A percentile compares a stretch with the other conserved stretches of the same genome.
Evolutionary conservation across 2,329 filamentous ascomycete genomes (phyloP).

Genomic region (Talaromyces amestolkiae): DNA sequence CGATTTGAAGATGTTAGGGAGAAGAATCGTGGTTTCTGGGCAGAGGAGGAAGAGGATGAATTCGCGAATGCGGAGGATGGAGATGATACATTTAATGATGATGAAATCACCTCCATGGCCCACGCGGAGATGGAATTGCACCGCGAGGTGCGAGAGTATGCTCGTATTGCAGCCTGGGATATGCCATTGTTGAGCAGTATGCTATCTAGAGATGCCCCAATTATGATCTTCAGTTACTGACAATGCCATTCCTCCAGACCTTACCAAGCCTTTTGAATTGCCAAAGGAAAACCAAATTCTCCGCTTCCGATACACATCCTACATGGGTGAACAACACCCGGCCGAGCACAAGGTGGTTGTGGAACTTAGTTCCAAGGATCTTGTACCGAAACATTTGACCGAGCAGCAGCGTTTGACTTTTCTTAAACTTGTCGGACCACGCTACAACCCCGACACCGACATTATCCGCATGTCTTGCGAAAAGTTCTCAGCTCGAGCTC

Average conservation of each 20-base stretch:
- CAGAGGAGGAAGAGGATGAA: slow-evolving; percentile 46
- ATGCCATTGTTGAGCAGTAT: slow-evolving; percentile 86
- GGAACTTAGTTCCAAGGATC: slow-evolving; percentile 74
- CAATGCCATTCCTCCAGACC: slow-evolving; percentile 54
- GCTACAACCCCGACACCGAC: slow-evolving; percentile 82
- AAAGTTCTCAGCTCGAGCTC: slow-evolving; percentile 79
- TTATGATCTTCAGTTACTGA: slow-evolving; percentile 8
- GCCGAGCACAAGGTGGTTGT: slow-evolving; percentile 92
- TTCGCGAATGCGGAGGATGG: slow-evolving; percentile 49
- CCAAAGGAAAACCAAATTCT: slow-evolving; percentile 63
- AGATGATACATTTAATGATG: slow-evolving; percentile 62
- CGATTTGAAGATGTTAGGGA: slow-evolving; percentile 30
- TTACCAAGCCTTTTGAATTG: slow-evolving; percentile 80
- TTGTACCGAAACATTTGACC: slow-evolving; percentile 60
- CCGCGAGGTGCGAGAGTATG: slow-evolving; percentile 83
- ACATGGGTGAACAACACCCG: slow-evolving; percentile 91
- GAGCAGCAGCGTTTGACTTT: slow-evolving; percentile 72
- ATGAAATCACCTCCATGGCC: slow-evolving; percentile 78
- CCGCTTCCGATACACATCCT: slow-evolving; percentile 94
- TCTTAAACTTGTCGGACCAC: slow-evolving; percentile 77
- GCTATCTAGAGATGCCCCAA: slow-evolving; percentile 32
- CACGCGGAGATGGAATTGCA: slow-evolving; percentile 87
- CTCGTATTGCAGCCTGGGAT: slow-evolving; percentile 86
- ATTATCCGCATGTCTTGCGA: slow-evolving; percentile 89
- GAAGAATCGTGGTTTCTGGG: slow-evolving; percentile 41